Base-by-base conservation (phyloP, 2,329 filamentous ascomycete genomes). In the Clarireedia hainanense region DNA sequence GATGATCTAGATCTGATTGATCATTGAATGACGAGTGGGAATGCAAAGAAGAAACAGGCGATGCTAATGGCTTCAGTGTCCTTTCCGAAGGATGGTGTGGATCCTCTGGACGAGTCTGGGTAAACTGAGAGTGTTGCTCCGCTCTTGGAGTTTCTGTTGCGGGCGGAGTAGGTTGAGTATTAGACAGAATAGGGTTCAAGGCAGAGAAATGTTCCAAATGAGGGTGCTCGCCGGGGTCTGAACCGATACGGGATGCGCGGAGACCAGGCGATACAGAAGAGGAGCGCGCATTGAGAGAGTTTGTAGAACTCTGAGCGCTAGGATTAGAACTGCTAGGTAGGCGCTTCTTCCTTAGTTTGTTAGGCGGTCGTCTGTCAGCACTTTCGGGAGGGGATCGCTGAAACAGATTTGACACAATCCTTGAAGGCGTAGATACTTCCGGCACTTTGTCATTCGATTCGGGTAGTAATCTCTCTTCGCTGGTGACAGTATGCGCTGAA, bases 261-360 rank as follows among this genome's bases (percentile, higher is more conserved):
- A 71, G 63, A 24, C 59, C 59, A 39, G 66, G 65, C 26, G 64
- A 64, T 7, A 57, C 68, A 14, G 65, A 50, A 47, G 64, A 59
- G 36, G 50, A 50, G 48, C 65, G 68, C 7, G 70, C 77, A 34
- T 73, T 73, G n/a, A 95, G 75, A 6, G 91, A 96, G 15, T 88
- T 82, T 6, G 82, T 87, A 15, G 94, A 97, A 67, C 91, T 96
- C 61, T 96, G 91, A 0, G 92, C 91, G 68, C 92, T 96, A 20
- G 85, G 86, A 63, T 90, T 91, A 23, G 87, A 73, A 66, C 88
- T 89, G 43, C 84, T 85, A 0, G 88, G 85, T 55, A 88, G 75
- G n/a, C 74, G 68, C 60, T 85, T 96, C 76, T 97, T 97, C 70
- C 86, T 88, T 51, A 99, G 75, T 71, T 96, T 96, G 67, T 96